Percentiles rank a stretch among this genome's conserved stretches.
These are phyloP conservation scores for Tetrahymena thermophila DNA, from an alignment of 73 alveolate genomes.

Conservation along the genomic window DNA sequence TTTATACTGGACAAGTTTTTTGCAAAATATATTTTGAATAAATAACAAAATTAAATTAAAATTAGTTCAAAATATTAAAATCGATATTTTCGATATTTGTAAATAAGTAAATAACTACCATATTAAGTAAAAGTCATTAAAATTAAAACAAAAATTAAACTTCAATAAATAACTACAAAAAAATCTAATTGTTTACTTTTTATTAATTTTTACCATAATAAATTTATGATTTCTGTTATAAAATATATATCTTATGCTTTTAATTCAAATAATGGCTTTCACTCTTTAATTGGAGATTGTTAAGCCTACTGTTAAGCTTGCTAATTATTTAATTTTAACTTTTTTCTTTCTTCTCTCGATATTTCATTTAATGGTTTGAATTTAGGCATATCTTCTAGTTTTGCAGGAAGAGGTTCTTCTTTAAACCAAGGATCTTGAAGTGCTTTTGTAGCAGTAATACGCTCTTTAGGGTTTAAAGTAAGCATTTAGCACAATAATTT, in stretches of 20 bases:
- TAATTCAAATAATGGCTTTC: not conserved
- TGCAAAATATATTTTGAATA: no score
- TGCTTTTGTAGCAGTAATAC: slow-evolving; percentile 58
- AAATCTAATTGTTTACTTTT: no score
- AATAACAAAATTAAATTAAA: no score
- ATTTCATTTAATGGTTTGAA: slow-evolving; percentile 21
- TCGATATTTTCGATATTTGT: no score
- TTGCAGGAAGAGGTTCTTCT: slow-evolving; percentile 12
- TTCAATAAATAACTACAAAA: no score
- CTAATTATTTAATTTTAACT: not conserved
- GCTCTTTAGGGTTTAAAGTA: slow-evolving; percentile 30
- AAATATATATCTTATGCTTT: not conserved
- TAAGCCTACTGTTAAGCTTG: not conserved
- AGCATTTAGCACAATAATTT: slow-evolving; percentile 4
- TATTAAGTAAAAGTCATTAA: no score
- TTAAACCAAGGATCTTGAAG: slow-evolving; percentile 54
- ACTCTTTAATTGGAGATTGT: not conserved
- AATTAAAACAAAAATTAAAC: no score
- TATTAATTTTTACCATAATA: no score
- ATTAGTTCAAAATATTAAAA: no score
- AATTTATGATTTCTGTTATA: not conserved
- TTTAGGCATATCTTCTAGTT: slow-evolving; percentile 8
- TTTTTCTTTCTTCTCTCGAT: slow-evolving; percentile 34
- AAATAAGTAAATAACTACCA: no score
- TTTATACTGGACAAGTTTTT: no score